Evolutionary conservation across 768 basidiomycete species (phyloP).

Genomic region (Neoboletus brunneissimus): DNA sequence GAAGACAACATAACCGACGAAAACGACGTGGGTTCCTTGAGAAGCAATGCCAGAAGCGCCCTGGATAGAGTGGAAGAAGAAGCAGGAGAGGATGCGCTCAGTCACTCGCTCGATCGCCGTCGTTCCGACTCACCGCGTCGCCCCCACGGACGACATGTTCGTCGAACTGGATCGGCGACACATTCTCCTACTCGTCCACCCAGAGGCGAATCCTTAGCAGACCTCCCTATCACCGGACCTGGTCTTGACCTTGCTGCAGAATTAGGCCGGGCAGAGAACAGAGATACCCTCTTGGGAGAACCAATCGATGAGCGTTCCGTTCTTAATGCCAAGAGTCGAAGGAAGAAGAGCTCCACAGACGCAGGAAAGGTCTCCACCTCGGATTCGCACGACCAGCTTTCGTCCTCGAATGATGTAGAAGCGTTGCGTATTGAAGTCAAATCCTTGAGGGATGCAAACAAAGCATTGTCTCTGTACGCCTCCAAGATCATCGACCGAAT

Average conservation of each 20-base stretch:
- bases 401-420: conserved; percentile 58
- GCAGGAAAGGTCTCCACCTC: conserved; percentile 34
- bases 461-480: conserved; percentile 90
- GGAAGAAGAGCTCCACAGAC: conserved; percentile 34
- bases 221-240: conserved; percentile 83
- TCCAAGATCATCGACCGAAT: conserved; percentile 98
- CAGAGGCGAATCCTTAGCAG: conserved; percentile 80
- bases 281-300: conserved; percentile 66
- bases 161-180: conserved; percentile 53
- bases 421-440: conserved; percentile 86
- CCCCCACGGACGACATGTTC: conserved; percentile 42
- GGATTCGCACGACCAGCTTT: conserved; percentile 42
- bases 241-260: conserved; percentile 90
- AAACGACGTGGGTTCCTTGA: conserved; percentile 54
- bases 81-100: conserved; percentile 40
- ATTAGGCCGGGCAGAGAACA: conserved; percentile 87
- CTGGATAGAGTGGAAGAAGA: conserved; percentile 65
- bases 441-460: conserved; percentile 91
- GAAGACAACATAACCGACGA: conserved; percentile 31
- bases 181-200: conserved; percentile 43
- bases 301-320: conserved; percentile 48
- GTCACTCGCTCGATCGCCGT: conserved; percentile 36
- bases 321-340: conserved; percentile 46
- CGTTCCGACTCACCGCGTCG: conserved; percentile 43
- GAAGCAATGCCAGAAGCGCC: conserved; percentile 53